Evolutionary conservation across 805 yeast species (phyloP), one percentile per base, ranked within the genome.

Genomic region (Kluyveromyces aestuarii): DNA sequence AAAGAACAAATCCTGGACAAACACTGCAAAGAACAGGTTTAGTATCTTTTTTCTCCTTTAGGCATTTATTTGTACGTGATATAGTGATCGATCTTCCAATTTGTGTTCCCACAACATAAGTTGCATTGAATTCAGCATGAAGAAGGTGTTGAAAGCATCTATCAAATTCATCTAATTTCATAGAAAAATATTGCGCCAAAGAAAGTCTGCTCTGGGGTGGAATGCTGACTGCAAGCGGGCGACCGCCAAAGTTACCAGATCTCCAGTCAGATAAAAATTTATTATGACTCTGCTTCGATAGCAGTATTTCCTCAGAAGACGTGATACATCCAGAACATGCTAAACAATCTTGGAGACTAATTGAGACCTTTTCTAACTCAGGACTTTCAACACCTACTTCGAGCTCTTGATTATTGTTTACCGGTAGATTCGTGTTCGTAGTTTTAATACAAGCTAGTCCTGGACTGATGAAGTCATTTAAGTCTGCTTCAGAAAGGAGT

Each of bases 311-410:
- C 62, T 93, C 99, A n/a, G 96, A 95, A 5, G 96, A 86, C 0
- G 99, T 93, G 48, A 93, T 88, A 65, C 99, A 93, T 0, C 99
- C 99, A 8, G 95, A 81, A 62, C 99, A 93, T 0, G 99, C 99
- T 47, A 93, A 71, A 67, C 99, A 93, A 70, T 93, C 99, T 17
- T 89, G 82, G 45, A 93, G 69, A 1, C 93, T 84, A 43, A 93
- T 91, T 54, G 86, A 91, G 0, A 97, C 98, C 46, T 88, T 81
- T 27, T 82, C 75, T 7, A 88, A 70, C 17, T 72, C 69, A 36
- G 74, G 72, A 3, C 72, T 81, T 51, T 79, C 82, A 42, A 76
- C 74, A 6, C 83, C 78, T 2, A 88, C 89, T 56, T 87, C 90
- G 9, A 80, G 59, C 8, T 87, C 84, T 9, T 41, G 46, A 1